Evolutionary conservation across 257 asterid genomes (phyloP), one percentile per base, ranked within the genome.

Genomic region (Fraxinus quadrangulata): DNA sequence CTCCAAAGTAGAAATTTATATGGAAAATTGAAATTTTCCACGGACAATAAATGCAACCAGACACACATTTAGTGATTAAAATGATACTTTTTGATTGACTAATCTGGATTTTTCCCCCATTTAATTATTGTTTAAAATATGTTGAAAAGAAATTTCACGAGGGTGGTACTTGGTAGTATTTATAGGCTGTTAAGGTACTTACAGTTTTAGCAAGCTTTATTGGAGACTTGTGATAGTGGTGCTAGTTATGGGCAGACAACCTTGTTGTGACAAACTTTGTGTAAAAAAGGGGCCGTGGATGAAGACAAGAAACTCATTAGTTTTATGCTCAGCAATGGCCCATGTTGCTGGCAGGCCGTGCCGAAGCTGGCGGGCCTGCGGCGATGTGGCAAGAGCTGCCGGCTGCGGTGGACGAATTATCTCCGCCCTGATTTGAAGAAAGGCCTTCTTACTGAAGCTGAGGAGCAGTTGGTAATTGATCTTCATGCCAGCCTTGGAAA

Each of bases 271-370:
- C 88, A 94, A 94, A 81, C 95, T 91, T 0, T 96, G 94, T 49
- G 98, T 94, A 77, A 94, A 94, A 86, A 94, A 94, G 82, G 98
- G 98, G 61, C 98, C 98, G 33, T 94, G 98, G 98, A 94, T 95
- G 51, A 94, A 81, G 98, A 94, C 83, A 92, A 86, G 87, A 94
- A 94, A 33, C 92, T 94, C 59, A 91, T 94, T 19, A 89, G 80
- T 65, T 94, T 94, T 37, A 92, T 94, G n/a, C 89, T 94, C 42
- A 86, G 92, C 3, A 92, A 94, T 36, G 97, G 97, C 82, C 97
- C 90, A 89, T 91, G 98, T 82, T 94, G 98, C 74, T 94, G 98
- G 98, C 86, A 97, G 61, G 97, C 97, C 14, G 97, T 94, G 49
- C 97, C 97, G 1, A 94, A 94, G 84, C 91, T 94, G 56, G 98